Evolutionary conservation across 495 filamentous ascomycete genomes (phyloP).

Genomic region (Penicillium argentinense): DNA sequence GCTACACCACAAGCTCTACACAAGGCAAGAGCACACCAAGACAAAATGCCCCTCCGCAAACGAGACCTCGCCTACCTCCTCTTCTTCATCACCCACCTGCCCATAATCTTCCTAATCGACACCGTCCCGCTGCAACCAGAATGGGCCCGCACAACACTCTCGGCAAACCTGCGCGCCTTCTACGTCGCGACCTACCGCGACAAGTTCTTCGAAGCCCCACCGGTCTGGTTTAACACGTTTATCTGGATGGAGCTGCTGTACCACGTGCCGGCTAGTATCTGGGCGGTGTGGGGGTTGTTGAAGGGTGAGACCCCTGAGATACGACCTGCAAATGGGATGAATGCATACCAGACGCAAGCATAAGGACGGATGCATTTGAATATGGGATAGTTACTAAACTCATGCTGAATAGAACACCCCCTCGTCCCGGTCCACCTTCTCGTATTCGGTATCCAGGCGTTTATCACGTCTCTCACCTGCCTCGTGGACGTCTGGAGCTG

Average conservation of each 20-base stretch:
- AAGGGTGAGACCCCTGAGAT: constrained; percentile 42
- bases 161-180: constrained; percentile 52
- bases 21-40: background rate
- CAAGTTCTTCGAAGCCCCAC: constrained; percentile 66
- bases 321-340: background rate
- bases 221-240: constrained; percentile 71
- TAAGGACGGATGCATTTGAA: too few relatives aligned
- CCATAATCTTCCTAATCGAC: constrained; percentile 67
- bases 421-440: constrained; percentile 65
- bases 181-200: constrained; percentile 73
- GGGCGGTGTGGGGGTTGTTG: constrained; percentile 55
- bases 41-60: constrained; percentile 34
- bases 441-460: constrained; percentile 66
- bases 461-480: constrained; percentile 71
- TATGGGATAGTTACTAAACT: too few relatives aligned
- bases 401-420: constrained; percentile 48
- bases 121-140: constrained; percentile 64
- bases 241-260: constrained; percentile 68
- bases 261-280: constrained; percentile 67
- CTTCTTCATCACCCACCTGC: constrained; percentile 69
- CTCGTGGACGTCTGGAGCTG: constrained; percentile 58
- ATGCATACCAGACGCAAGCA: too few relatives aligned
- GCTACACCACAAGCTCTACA: background rate
- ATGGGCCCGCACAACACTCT: constrained; percentile 49
- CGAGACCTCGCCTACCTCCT: constrained; percentile 61